A percentile compares a stretch with the other conserved stretches of the same genome.
Evolutionary conservation across 2,329 filamentous ascomycete species (phyloP).

Genomic region (Colletotrichum kahawae): DNA sequence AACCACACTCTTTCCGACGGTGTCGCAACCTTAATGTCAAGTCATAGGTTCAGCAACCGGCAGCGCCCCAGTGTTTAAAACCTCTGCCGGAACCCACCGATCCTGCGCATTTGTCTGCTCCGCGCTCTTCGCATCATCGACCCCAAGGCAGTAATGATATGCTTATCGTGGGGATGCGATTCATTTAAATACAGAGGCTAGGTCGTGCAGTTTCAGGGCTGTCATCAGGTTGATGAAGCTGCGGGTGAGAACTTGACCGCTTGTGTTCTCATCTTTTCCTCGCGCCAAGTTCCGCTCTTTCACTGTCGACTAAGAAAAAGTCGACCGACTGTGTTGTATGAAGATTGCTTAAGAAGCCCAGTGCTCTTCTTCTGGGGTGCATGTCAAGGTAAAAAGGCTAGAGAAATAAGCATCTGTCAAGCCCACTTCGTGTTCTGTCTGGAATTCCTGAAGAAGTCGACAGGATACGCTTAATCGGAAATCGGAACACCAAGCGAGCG

Average conservation of each 20-base stretch:
- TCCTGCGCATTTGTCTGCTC: background rate
- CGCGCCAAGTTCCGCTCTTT: fast-evolving
- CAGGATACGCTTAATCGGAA: background rate
- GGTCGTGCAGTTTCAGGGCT: background rate
- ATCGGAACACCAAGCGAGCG: background rate
- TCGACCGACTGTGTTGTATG: fast-evolving
- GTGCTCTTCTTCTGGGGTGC: fast-evolving
- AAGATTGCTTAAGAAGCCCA: fast-evolving
- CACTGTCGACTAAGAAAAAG: fast-evolving
- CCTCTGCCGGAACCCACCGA: background rate
- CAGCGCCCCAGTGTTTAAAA: background rate
- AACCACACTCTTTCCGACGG: background rate
- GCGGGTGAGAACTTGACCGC: fast-evolving
- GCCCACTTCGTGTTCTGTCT: background rate
- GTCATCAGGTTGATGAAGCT: background rate
- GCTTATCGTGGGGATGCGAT: background rate
- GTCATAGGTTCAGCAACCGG: background rate
- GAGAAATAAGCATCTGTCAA: background rate
- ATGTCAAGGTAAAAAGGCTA: background rate
- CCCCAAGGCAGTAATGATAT: background rate
- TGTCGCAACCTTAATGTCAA: background rate
- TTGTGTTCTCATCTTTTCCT: fast-evolving
- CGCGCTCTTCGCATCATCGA: background rate
- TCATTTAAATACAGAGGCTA: background rate
- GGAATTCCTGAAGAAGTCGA: background rate